Percentiles rank a stretch among this genome's conserved stretches.
Evolutionary conservation across 805 yeast species (phyloP).

Genomic region (Hanseniaspora nectarophila): DNA sequence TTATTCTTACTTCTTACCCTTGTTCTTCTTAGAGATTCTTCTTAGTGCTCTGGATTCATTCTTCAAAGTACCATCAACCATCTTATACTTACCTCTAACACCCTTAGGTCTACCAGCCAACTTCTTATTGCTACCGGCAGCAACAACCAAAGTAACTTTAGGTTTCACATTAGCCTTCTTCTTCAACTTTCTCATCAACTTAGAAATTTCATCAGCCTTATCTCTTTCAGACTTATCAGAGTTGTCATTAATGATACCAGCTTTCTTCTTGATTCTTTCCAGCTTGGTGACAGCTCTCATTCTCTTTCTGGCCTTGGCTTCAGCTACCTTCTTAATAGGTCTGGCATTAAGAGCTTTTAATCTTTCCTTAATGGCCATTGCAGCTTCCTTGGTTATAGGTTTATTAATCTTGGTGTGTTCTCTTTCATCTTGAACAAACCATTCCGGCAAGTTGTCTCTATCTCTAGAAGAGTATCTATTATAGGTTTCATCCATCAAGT

Average conservation of each 20-base stretch:
- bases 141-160: slow-evolving; percentile 78
- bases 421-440: slow-evolving; percentile 92
- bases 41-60: slow-evolving; percentile 89
- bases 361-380: slow-evolving; percentile 62
- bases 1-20: slow-evolving; percentile 30
- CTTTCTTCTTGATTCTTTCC: slow-evolving; percentile 83
- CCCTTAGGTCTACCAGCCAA: slow-evolving; percentile 93
- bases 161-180: slow-evolving; percentile 64
- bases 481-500: slow-evolving; percentile 82
- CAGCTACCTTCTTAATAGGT: slow-evolving; percentile 96
- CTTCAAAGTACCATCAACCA: slow-evolving; percentile 98
- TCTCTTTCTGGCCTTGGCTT: slow-evolving; percentile 93
- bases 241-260: slow-evolving; percentile 83
- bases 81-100: slow-evolving; percentile 91
- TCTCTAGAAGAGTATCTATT: slow-evolving; percentile 89
- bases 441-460: slow-evolving; percentile 80
- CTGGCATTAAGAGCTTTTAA: slow-evolving; percentile 80
- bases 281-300: slow-evolving; percentile 78
- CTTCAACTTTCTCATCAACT: slow-evolving; percentile 67
- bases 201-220: slow-evolving; percentile 84
- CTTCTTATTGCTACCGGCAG: slow-evolving; percentile 74
- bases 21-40: slow-evolving; percentile 76
- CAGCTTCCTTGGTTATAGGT: slow-evolving; percentile 93
- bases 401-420: slow-evolving; percentile 71
- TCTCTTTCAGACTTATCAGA: slow-evolving; percentile 78